A percentile compares a stretch with the other conserved stretches of the same genome.
Evolutionary conservation across 202 grass and related monocot genomes (phyloP).

Genomic region (Setaria viridis): DNA sequence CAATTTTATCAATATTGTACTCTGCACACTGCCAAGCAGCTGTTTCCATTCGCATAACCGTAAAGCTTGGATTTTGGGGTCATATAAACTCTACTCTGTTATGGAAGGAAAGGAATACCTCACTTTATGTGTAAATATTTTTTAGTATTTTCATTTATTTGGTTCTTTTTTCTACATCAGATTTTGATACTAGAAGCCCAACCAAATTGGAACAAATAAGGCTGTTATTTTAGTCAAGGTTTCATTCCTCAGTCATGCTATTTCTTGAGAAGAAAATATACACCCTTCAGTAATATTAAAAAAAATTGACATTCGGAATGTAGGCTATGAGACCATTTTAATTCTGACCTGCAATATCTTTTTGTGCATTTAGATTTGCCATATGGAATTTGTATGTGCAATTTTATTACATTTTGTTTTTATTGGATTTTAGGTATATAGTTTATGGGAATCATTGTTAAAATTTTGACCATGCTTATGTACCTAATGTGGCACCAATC

Average conservation of each 20-base stretch:
- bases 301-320: background rate
- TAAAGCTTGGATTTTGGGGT: too few species aligned
- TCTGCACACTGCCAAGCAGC: too few species aligned
- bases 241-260: background rate
- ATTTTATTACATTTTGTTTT: background rate
- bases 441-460: background rate
- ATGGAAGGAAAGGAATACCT: too few species aligned
- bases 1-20: too few species aligned
- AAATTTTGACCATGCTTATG: background rate
- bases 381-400: background rate
- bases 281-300: background rate
- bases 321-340: background rate
- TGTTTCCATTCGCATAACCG: too few species aligned
- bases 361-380: background rate
- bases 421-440: background rate
- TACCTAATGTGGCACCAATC: background rate
- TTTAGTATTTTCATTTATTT: too few species aligned
- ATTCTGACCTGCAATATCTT: background rate
- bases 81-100: too few species aligned
- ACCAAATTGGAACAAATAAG: too few species aligned
- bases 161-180: too few species aligned
- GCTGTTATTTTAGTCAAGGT: too few species aligned
- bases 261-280: background rate
- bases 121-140: too few species aligned
- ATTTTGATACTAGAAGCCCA: too few species aligned